Base-by-base conservation (phyloP, 805 yeast genomes). In the Candida krabiensis region DNA sequence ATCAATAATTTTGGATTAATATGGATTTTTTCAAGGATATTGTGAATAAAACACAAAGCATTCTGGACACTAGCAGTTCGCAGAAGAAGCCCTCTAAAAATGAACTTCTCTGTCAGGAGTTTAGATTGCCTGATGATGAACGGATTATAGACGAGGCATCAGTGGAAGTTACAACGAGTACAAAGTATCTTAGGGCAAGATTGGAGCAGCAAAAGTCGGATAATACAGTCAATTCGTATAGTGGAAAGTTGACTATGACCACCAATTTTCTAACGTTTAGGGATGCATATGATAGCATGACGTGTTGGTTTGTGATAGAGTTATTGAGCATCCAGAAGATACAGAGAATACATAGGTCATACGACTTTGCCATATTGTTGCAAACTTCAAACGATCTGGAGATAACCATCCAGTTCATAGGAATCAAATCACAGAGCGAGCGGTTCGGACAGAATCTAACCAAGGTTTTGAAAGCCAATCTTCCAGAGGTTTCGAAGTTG, bases 291-390 rank as follows among this genome's bases (percentile, higher is more conserved):
- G 95, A 88, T 51, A 71, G 73, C 32, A 71, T 79, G 38, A 75
- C 80, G 30, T 84, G 93, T 56, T 73, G 78, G 5, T 76, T 91
- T 53, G 73, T 73, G 3, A 50, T 91, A 19, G 93, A 91, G 44
- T 63, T 93, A 28, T 78, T 90, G 2, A 78, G 96, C 1, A 66
- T 93, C 26, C 80, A 84, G 53, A 81, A 88, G 44, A 95, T 93
- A 13, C 96, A 91, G 57, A 71, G 97, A 37, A 72, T 88, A 15
- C 95, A 95, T 9, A 72, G 80, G 39, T 71, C 86, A 1, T 85
- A 81, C 56, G 81, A 86, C 14, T 86, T 89, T 63, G 89, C 96
- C 2, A 69, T 93, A 14, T 67, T 80, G n/a, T 63, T 91, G 11
- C 70, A 76, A 5, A 77, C 95, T 2, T 79, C 80, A 40, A 79